These are phyloP conservation scores for Neltuma alba DNA, from an alignment of 306 rosid genomes.

Conservation along the genomic window DNA sequence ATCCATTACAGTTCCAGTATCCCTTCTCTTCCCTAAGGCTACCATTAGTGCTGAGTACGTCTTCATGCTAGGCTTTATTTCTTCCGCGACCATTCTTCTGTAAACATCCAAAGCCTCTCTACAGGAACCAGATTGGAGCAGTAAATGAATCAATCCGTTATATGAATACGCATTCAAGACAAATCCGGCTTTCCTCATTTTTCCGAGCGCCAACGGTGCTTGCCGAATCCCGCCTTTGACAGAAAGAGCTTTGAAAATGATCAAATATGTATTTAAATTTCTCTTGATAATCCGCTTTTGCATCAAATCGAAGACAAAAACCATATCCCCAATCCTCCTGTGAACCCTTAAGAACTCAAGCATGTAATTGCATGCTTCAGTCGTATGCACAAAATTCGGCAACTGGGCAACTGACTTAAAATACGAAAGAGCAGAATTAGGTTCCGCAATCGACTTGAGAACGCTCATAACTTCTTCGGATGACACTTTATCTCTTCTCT, in stretches of 20 bases:
- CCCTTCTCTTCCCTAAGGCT: conserved; percentile 86
- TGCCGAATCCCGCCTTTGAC: conserved; percentile 82
- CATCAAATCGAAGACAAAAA: conserved; percentile 74
- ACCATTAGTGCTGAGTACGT: conserved; percentile 94
- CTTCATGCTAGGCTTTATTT: conserved; percentile 85
- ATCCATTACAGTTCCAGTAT: conserved; percentile 65
- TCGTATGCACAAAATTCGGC: conserved; percentile 70
- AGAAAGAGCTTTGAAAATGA: conserved; percentile 65
- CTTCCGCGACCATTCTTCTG: conserved; percentile 70
- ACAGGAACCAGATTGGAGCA: conserved; percentile 69
- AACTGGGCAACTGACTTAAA: conserved; percentile 65
- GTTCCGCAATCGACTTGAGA: conserved; percentile 69
- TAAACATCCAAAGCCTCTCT: conserved; percentile 81
- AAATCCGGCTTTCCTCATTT: conserved; percentile 73
- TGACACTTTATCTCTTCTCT: conserved; percentile 46
- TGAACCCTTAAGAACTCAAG: conserved; percentile 69
- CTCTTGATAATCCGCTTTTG: conserved; percentile 73
- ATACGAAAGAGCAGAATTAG: conserved; percentile 59
- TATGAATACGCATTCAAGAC: conserved; percentile 87
- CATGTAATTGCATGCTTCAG: conserved; percentile 87
- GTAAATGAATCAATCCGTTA: conserved; percentile 81
- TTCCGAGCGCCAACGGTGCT: conserved; percentile 60
- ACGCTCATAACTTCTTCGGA: conserved; percentile 65
- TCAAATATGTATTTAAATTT: conserved; percentile 64
- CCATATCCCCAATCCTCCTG: conserved; percentile 73